phyloP scores from a whole-genome alignment of 2,329 filamentous ascomycete genomes.

The Botrytis medusae region DNA sequence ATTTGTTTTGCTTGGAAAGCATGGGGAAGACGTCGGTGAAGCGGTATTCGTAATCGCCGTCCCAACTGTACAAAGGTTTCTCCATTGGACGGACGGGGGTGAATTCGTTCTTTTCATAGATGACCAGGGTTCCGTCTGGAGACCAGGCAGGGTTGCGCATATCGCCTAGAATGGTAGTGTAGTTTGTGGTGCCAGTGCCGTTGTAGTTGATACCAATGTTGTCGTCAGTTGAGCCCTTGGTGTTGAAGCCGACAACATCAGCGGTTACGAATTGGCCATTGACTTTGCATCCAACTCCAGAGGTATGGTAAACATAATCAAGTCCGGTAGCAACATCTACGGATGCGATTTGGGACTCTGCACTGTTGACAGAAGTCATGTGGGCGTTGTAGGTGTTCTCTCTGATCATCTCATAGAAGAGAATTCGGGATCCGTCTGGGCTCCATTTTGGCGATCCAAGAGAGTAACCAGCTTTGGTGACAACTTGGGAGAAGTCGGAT shows the following conservation, averaged over 20 bases:
- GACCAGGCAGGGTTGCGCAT: constrained; percentile 32
- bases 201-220: constrained; percentile 30
- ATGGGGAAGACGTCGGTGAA: constrained; percentile 47
- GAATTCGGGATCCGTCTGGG: constrained; percentile 40
- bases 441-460: constrained; percentile 45
- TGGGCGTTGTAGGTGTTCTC: constrained; percentile 45
- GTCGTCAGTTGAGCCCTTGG: constrained; percentile 22
- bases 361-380: constrained; percentile 29
- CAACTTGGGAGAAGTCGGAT: constrained; percentile 42
- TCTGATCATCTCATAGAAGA: constrained; percentile 44
- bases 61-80: constrained; percentile 44
- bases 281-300: constrained; percentile 27
- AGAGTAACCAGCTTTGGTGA: constrained; percentile 40
- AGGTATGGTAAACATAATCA: constrained; percentile 37
- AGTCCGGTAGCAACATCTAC: constrained; percentile 45
- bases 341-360: constrained; percentile 39
- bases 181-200: constrained; percentile 6
- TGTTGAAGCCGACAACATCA: constrained; percentile 27
- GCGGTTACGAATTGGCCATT: constrained; percentile 24
- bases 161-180: constrained; percentile 19
- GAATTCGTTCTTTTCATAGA: constrained; percentile 32
- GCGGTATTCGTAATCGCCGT: constrained; percentile 45
- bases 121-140: constrained; percentile 28
- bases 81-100: constrained; percentile 41
- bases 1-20: constrained; percentile 29